Evolutionary conservation across 768 basidiomycete genomes (phyloP).

Genomic region (Boletus vermiculosoides): DNA sequence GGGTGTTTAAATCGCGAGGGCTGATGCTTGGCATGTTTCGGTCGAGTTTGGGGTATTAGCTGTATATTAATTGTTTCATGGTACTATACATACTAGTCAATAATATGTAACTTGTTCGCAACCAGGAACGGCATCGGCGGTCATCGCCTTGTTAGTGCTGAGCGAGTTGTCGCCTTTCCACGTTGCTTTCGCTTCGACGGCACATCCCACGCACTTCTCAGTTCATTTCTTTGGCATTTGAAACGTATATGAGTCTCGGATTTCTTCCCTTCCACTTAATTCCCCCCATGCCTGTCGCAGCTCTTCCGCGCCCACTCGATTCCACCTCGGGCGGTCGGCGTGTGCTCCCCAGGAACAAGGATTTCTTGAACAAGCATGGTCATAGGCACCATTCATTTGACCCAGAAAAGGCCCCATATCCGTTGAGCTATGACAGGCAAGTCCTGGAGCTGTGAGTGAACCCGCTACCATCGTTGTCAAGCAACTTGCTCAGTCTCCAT

Average conservation of each 20-base stretch:
- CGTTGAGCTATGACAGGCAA: conserved; percentile 65
- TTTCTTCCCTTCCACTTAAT: conserved; percentile 18
- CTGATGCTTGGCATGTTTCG: conserved; percentile 30
- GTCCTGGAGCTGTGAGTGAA: conserved; percentile 64
- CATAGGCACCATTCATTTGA: conserved; percentile 66
- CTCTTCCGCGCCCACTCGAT: conserved; percentile 18
- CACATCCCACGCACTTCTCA: conserved; percentile 4
- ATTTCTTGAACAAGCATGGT: conserved; percentile 61
- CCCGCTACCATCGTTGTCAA: not conserved
- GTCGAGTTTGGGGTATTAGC: conserved; percentile 29
- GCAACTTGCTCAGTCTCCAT: conserved; percentile 5
- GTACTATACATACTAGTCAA: not conserved
- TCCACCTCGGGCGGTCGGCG: conserved; percentile 33
- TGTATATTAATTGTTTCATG: conserved; percentile 18
- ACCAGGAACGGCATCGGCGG: conserved; percentile 6
- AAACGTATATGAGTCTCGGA: conserved; percentile 6
- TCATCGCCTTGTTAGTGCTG: not conserved
- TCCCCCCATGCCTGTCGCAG: conserved; percentile 22
- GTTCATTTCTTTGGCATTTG: not conserved
- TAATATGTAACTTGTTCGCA: conserved; percentile 1
- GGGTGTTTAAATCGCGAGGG: conserved; percentile 39
- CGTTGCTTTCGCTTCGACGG: conserved; percentile 4
- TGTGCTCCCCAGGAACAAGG: conserved; percentile 40
- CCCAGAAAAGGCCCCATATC: conserved; percentile 78
- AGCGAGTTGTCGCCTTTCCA: conserved; percentile 10